Conservation (phyloP, 2,329 filamentous ascomycete genomes). For the Penicillium brevicompactum region DNA sequence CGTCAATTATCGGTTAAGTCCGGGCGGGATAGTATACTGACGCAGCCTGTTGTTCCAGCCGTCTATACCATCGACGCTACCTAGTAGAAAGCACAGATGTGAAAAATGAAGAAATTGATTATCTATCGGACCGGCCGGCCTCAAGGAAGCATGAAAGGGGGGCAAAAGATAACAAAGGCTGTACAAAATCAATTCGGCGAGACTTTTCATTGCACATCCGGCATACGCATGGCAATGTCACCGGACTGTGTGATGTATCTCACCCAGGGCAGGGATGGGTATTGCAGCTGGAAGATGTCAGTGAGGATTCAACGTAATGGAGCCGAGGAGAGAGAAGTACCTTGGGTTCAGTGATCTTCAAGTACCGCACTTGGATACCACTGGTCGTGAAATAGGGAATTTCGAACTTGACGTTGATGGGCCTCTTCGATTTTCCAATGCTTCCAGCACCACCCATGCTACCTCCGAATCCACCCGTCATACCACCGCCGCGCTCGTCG, state of each 20-base stretch:
- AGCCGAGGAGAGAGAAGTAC: conserved; percentile 54
- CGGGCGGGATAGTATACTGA: background rate
- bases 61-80: conserved; percentile 5
- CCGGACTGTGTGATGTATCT: conserved; percentile 98
- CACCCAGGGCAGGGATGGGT: conserved; percentile 95
- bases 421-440: conserved; percentile 82
- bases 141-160: conserved; percentile 19
- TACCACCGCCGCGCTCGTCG: conserved; percentile 91
- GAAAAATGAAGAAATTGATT: conserved; percentile 21
- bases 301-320: conserved; percentile 2
- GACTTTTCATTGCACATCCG: conserved; percentile 72
- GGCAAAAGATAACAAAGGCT: conserved; percentile 18
- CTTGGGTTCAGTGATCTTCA: conserved; percentile 99
- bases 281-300: conserved; percentile 80
- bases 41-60: background rate
- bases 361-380: conserved; percentile 95
- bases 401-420: conserved; percentile 99
- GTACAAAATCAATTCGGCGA: conserved; percentile 22
- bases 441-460: conserved; percentile 91
- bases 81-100: background rate
- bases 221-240: conserved; percentile 91
- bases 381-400: conserved; percentile 99
- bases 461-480: conserved; percentile 96
- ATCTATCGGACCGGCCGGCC: conserved; percentile 33
- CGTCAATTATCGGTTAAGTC: too few relatives aligned